Conservation (phyloP, 2,329 filamentous ascomycete species). For the Colletotrichum tropicicola region DNA sequence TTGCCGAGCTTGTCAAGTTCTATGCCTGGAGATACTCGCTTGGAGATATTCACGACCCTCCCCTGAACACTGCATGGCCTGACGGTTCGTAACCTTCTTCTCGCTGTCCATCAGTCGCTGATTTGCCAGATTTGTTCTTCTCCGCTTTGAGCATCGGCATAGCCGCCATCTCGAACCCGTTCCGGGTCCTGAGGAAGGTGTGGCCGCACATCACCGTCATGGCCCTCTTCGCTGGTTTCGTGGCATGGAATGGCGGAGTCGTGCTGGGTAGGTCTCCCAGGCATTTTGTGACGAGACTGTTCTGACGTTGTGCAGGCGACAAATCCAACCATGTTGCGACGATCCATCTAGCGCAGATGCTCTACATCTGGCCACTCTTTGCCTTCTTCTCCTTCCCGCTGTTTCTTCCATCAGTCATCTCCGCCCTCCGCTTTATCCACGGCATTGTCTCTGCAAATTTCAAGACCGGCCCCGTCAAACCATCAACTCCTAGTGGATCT, state of each 20-base stretch:
- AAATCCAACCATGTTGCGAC: conserved; percentile 94
- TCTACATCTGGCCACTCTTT: conserved; percentile 94
- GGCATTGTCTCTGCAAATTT: neutral
- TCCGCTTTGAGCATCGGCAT: conserved; percentile 71
- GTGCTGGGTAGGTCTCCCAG: conserved; percentile 73
- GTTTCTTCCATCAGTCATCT: conserved; percentile 61
- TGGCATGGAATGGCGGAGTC: conserved; percentile 88
- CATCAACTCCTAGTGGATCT: too few species aligned
- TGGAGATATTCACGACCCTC: conserved; percentile 65
- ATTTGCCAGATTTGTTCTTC: conserved; percentile 58
- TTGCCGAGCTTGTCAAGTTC: conserved; percentile 46
- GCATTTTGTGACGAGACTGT: neutral
- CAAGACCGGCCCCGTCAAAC: neutral
- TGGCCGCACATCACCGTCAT: conserved; percentile 73
- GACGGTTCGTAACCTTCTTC: conserved; percentile 52
- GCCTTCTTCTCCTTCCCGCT: conserved; percentile 90
- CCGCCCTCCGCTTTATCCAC: conserved; percentile 35
- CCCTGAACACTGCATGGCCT: conserved; percentile 54
- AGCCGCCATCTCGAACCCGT: conserved; percentile 61
- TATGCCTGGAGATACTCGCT: conserved; percentile 53
- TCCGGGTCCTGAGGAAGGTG: conserved; percentile 54
- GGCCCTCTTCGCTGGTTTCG: conserved; percentile 75
- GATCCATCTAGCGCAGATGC: conserved; percentile 88
- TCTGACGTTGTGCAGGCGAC: conserved; percentile 69
- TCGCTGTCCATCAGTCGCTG: neutral